Percentiles rank a stretch among this genome's conserved stretches.
These are phyloP conservation scores for Guillardia theta DNA, from an alignment of 78 protist species.

Conservation along the genomic window DNA sequence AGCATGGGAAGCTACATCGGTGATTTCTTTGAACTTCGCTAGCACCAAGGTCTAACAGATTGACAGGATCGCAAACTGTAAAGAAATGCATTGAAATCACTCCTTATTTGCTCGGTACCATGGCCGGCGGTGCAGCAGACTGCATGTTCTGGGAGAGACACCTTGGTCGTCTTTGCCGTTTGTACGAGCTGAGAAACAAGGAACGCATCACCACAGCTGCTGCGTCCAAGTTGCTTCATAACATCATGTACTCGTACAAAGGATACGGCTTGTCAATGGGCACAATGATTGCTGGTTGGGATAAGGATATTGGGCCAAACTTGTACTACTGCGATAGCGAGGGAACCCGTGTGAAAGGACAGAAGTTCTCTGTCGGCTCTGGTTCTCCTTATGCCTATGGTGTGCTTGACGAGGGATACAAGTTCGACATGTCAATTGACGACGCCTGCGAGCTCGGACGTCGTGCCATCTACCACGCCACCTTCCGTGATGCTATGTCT, in stretches of 20 bases:
- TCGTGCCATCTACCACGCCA: conserved; percentile 96
- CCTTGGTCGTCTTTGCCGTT: conserved; percentile 89
- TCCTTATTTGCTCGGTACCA: conserved; percentile 97
- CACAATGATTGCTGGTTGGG: conserved; percentile 99
- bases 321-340: conserved; percentile 96
- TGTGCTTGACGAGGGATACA: conserved; percentile 95
- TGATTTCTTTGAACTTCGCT: not conserved
- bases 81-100: conserved; percentile 98
- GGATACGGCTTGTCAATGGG: conserved; percentile 98
- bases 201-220: conserved; percentile 96
- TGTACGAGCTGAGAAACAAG: conserved; percentile 65
- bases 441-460: conserved; percentile 96
- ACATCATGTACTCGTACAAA: conserved; percentile 91
- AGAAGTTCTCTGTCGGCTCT: conserved; percentile 95
- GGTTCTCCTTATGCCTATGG: conserved; percentile 99
- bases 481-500: conserved; percentile 94
- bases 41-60: not conserved
- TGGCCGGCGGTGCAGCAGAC: conserved; percentile 99
- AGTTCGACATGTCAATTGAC: conserved; percentile 71
- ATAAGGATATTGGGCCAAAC: conserved; percentile 83
- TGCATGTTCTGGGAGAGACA: conserved; percentile 97
- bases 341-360: conserved; percentile 91
- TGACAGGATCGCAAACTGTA: conserved; percentile 91
- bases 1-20: conserved; percentile 92
- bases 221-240: conserved; percentile 96